Evolutionary conservation across 2,329 filamentous ascomycete species (phyloP), one percentile per base, ranked within the genome.

Genomic region (Tricladium varicosporioides): DNA sequence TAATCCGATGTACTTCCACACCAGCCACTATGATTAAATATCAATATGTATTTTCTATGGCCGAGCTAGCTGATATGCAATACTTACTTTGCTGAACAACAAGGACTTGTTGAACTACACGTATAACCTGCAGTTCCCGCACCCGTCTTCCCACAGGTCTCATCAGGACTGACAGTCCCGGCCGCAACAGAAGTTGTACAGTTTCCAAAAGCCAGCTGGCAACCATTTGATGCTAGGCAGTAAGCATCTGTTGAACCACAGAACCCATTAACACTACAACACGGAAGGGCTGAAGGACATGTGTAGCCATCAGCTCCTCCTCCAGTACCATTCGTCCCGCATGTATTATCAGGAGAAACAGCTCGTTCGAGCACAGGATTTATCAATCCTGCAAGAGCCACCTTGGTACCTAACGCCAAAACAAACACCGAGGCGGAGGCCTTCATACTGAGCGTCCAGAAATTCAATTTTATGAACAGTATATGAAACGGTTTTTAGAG

Each of bases 191-290:
- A 49, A 48, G 52, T 27, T 27, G 22, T 54, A 31, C 63, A 65
- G 13, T 46, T 60, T 27, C 63, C 63, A 54, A 55, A 63, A n/a
- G 43, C 19, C 2, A 61, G 50, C 53, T 70, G 66, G 52, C 70
- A 72, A 2, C 68, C 69, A 15, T 56, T 54, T 11, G 66, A 67
- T 10, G 58, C 56, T 9, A 63, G 40, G 54, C 70, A 72, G 48
- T 72, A 69, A 5, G 60, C 63, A 18, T 60, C 53, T 18, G 67
- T 63, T 14, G 60, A 63, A 9, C 70, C 70, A 48, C 70, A 72
- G 59, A 67, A 72, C 10, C 69, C 68, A 60, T 69, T 66, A 14
- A 65, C 54, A 14, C 66, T 69, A 51, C 70, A 72, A 59, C 70
- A 72, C 7, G 61, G 63, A 5, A 60, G 32, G 14, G 42, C 48